Base-by-base conservation (phyloP, 2,329 filamentous ascomycete species). In the Tolypocladium album region DNA sequence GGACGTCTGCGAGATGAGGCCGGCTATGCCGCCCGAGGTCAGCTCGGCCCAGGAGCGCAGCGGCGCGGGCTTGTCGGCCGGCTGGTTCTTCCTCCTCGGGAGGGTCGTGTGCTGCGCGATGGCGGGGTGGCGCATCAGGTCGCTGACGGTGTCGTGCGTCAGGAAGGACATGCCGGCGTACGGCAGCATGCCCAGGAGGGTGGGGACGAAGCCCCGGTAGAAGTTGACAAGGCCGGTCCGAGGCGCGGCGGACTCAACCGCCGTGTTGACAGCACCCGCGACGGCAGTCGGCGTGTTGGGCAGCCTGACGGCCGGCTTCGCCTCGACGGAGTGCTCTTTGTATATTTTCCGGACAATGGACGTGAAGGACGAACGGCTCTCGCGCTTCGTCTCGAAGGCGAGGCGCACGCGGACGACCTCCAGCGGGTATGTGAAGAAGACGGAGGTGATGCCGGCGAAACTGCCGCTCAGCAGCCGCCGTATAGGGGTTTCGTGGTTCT, bases 141-240 rank as follows among this genome's bases (percentile, higher is more conserved):
- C 94, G 62, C 90, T 90, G 47, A 88, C 85, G 5, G 90, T 91
- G 73, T 99, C 94, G 76, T 99, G 94, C 0, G 91, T 96, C 47
- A 99, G 82, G 76, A 99, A 99, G 1, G 92, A 96, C 69, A 95
- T 88, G 67, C 94, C 94, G 1, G 94, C 94, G 70, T 99, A 99
- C 0, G 94, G 94, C 0, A 99, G 78, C 93, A 99, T 99, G 67
- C 94, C 94, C 62, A 95, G 80, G 6, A 99, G 75, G 0, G 94
- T 97, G 0, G 93, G 90, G 0, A 86, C 85, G 73, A 99, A 99
- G 57, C 94, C 94, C 56, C 94, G 86, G 75, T 97, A 99, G 73
- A 99, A 99, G 74, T 99, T 99, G 60, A 85, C 75, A 0, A 97
- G 72, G 4, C 93, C 93, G 13, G 81, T 82, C 34, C 79, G 80